Percentiles rank a stretch among this genome's conserved stretches.
These are phyloP conservation scores for Limnomonas spitsbergensis DNA, from an alignment of 139 green algal species.

Conservation along the genomic window DNA sequence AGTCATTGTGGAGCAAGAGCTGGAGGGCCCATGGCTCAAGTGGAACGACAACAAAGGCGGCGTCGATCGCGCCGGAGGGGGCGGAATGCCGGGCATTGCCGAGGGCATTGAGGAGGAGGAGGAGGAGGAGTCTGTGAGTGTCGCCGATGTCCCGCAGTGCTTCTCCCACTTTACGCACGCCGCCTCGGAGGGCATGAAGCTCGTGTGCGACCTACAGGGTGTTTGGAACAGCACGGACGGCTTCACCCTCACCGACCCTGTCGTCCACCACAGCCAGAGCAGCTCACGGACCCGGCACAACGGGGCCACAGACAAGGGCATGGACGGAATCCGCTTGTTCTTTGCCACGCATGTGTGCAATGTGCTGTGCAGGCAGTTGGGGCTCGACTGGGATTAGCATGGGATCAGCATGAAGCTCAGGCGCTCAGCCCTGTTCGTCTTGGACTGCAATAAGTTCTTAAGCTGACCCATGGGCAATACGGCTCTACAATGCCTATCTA, in stretches of 20 bases:
- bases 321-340: conserved; percentile 23
- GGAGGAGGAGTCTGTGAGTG: neutral
- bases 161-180: conserved; percentile 45
- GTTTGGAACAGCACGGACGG: conserved; percentile 31
- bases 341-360: conserved; percentile 38
- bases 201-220: conserved; percentile 50
- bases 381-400: conserved; percentile 9
- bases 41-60: conserved; percentile 40
- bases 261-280: conserved; percentile 35
- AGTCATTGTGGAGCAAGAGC: conserved; percentile 40
- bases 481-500: too few species aligned
- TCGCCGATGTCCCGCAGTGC: conserved; percentile 34
- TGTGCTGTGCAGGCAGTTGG: conserved; percentile 23
- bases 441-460: too few species aligned
- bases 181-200: conserved; percentile 24
- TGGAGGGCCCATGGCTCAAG: conserved; percentile 39
- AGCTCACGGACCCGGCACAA: neutral
- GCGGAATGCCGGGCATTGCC: neutral
- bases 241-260: conserved; percentile 44
- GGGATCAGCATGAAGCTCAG: too few species aligned
- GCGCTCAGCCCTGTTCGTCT: too few species aligned
- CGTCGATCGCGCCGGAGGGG: neutral
- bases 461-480: too few species aligned
- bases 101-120: conserved; percentile 29
- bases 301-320: conserved; percentile 37